A percentile compares a stretch with the other conserved stretches of the same genome.
Conservation (phyloP, 306 rosid genomes). For the Luffa aegyptiaca region DNA sequence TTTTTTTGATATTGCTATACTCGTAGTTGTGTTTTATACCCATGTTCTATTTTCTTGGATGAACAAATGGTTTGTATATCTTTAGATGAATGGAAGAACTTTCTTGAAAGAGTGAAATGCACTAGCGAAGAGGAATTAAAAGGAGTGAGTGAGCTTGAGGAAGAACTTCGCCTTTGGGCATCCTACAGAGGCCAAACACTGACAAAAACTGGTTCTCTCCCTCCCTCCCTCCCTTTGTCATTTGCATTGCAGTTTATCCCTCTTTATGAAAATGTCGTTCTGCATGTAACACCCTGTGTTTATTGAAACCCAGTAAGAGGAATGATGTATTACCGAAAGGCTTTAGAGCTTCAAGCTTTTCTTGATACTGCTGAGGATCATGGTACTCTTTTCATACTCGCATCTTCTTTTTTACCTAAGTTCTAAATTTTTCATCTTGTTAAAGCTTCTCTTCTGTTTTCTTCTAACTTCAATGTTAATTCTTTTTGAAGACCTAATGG, state of each 20-base stretch:
- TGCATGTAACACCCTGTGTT: constrained; percentile 14
- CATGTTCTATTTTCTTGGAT: background rate
- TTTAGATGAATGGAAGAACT: constrained; percentile 93
- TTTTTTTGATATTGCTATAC: background rate
- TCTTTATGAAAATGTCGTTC: background rate
- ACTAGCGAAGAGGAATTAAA: constrained; percentile 60
- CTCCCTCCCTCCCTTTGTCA: background rate
- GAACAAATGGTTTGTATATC: constrained; percentile 5
- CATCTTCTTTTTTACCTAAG: background rate
- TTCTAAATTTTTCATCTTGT: background rate
- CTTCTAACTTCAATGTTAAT: constrained; percentile 14
- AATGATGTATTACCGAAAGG: constrained; percentile 93
- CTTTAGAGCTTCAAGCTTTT: constrained; percentile 96
- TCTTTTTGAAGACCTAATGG: constrained; percentile 68
- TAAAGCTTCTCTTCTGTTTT: background rate
- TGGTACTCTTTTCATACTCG: constrained; percentile 28
- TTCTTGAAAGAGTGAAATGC: constrained; percentile 60
- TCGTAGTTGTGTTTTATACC: background rate
- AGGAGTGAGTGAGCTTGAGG: constrained; percentile 55
- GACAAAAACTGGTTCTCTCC: constrained; percentile 71
- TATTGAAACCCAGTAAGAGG: constrained; percentile 60
- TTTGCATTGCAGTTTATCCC: background rate
- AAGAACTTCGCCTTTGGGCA: constrained; percentile 92
- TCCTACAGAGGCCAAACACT: constrained; percentile 95
- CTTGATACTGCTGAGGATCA: constrained; percentile 94